phyloP scores from a whole-genome alignment of 192 early-diverging fungal species.

The Backusella morwellensis region DNA sequence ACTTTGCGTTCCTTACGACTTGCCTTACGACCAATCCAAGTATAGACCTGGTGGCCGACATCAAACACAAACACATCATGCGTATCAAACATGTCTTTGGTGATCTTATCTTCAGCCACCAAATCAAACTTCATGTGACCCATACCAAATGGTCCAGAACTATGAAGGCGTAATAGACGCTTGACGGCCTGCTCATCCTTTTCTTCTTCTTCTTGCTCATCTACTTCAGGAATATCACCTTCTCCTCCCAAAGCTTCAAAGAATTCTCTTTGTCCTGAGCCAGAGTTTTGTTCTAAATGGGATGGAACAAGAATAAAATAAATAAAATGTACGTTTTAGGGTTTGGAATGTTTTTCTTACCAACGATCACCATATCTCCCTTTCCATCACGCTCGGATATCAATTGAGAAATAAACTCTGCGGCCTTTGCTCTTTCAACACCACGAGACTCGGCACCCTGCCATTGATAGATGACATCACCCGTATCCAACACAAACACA shows the following conservation, averaged over 20 bases:
- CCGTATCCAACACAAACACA: slow-evolving; percentile 75
- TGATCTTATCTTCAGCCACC: slow-evolving; percentile 50
- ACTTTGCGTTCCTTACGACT: slow-evolving; percentile 48
- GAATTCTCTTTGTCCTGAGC: slow-evolving; percentile 49
- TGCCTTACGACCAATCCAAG: slow-evolving; percentile 59
- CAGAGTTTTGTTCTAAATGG: slow-evolving; percentile 54
- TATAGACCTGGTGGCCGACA: slow-evolving; percentile 52
- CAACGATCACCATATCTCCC: slow-evolving; percentile 59
- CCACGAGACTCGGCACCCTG: slow-evolving; percentile 62
- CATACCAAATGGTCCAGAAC: slow-evolving; percentile 15
- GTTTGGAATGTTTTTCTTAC: slow-evolving; percentile 36
- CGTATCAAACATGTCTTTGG: slow-evolving; percentile 44
- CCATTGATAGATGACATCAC: slow-evolving; percentile 67
- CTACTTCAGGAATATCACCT: slow-evolving; percentile 48
- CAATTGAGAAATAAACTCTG: slow-evolving; percentile 59
- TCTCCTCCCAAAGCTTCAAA: slow-evolving; percentile 66
- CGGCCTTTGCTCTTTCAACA: slow-evolving; percentile 68
- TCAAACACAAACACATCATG: slow-evolving; percentile 74
- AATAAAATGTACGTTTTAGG: neutral
- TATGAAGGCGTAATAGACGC: slow-evolving; percentile 28
- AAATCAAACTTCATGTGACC: slow-evolving; percentile 48
- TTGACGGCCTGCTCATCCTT: slow-evolving; percentile 6
- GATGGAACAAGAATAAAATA: neutral
- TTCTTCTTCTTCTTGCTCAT: slow-evolving; percentile 22
- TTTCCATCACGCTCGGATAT: slow-evolving; percentile 59